phyloP scores from a whole-genome alignment of 768 basidiomycete genomes.

The Tylopilus vinaceipallidus region DNA sequence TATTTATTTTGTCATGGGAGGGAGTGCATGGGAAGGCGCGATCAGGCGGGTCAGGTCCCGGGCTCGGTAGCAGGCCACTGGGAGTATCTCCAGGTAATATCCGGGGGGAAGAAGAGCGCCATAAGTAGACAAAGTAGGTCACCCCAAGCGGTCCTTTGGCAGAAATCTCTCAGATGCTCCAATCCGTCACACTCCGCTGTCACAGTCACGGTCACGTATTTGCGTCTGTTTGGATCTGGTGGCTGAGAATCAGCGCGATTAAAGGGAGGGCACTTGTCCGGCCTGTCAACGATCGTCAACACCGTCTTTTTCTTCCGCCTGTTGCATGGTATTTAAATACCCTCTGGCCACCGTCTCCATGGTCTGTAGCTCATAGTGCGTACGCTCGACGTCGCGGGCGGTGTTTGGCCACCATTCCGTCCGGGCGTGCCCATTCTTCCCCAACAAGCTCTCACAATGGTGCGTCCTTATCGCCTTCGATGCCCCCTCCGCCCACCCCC shows the following conservation, averaged over 20 bases:
- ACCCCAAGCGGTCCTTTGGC: constrained; percentile 23
- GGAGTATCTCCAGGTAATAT: background rate
- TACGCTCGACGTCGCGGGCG: constrained; percentile 59
- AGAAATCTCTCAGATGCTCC: constrained; percentile 30
- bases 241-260: constrained; percentile 28
- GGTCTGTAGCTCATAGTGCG: constrained; percentile 42
- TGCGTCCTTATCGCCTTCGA: constrained; percentile 23
- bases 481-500: constrained; percentile 1
- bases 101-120: background rate
- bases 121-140: constrained; percentile 13
- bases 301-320: constrained; percentile 33
- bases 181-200: constrained; percentile 9
- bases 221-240: constrained; percentile 23
- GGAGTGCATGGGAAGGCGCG: background rate
- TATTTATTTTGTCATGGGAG: background rate
- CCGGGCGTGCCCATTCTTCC: constrained; percentile 23
- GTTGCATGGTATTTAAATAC: constrained; percentile 49
- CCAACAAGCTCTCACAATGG: constrained; percentile 39
- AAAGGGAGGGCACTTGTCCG: constrained; percentile 19
- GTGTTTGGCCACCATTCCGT: constrained; percentile 40
- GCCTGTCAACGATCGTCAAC: constrained; percentile 55
- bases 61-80: no score
- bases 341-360: constrained; percentile 29
- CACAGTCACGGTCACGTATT: constrained; percentile 15
- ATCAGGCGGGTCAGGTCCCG: background rate